These are phyloP conservation scores for Perilla frutescens DNA, from an alignment of 257 asterid species.

Conservation along the genomic window DNA sequence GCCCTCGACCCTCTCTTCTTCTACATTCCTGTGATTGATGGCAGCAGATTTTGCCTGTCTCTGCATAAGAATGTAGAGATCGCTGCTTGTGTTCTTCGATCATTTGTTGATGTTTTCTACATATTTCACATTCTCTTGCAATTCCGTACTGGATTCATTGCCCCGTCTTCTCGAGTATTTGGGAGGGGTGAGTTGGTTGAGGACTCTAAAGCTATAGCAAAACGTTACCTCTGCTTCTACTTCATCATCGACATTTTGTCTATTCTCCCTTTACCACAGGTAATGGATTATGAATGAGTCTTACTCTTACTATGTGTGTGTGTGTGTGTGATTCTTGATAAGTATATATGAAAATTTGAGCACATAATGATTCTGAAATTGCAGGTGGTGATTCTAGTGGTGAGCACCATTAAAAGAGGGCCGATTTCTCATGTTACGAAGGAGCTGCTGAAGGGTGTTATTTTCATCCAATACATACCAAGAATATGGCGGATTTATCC, in stretches of 20 bases:
- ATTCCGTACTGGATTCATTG: slow-evolving; percentile 65
- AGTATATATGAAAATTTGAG: no score
- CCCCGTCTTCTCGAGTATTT: slow-evolving; percentile 61
- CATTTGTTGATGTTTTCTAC: slow-evolving; percentile 60
- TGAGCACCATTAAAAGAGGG: slow-evolving; percentile 36
- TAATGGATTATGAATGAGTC: slow-evolving; percentile 1
- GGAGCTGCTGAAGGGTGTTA: slow-evolving; percentile 46
- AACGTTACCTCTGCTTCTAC: slow-evolving; percentile 54
- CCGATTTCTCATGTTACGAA: slow-evolving; percentile 55
- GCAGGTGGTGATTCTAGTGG: slow-evolving; percentile 50
- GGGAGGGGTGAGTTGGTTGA: slow-evolving; percentile 71
- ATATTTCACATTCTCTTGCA: slow-evolving; percentile 59
- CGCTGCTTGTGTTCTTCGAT: slow-evolving; percentile 59
- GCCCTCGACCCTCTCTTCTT: slow-evolving; percentile 71
- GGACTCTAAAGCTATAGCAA: slow-evolving; percentile 60
- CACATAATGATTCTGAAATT: not conserved
- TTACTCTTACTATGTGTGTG: no score
- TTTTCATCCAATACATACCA: slow-evolving; percentile 58
- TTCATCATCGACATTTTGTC: slow-evolving; percentile 63
- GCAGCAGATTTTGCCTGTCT: slow-evolving; percentile 45
- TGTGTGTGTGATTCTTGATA: no score
- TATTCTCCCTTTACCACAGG: slow-evolving; percentile 79
- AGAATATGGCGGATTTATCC: slow-evolving; percentile 61
- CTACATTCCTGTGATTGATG: slow-evolving; percentile 61
- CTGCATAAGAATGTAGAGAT: slow-evolving; percentile 50